These are phyloP conservation scores for Aspergillus sparsus DNA, from an alignment of 495 filamentous ascomycete genomes.

Conservation along the genomic window DNA sequence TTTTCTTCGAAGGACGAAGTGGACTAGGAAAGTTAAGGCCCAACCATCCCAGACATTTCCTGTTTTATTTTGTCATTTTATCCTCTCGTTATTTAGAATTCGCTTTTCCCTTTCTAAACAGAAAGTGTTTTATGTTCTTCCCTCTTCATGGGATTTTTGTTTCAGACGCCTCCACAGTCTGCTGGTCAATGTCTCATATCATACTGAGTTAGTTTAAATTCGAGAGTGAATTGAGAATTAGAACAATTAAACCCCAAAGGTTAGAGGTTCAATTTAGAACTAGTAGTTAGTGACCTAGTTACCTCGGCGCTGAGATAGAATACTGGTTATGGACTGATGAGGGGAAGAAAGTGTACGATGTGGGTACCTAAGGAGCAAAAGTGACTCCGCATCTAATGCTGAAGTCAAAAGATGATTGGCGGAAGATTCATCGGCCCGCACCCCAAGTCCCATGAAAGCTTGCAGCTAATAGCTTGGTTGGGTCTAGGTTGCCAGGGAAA, in stretches of 20 bases:
- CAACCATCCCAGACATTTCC: no score
- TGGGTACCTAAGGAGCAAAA: background rate
- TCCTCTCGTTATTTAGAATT: slow-evolving; percentile 1
- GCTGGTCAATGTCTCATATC: background rate
- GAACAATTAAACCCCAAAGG: no score
- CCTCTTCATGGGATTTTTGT: background rate
- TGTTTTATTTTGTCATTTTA: background rate
- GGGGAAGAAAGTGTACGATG: background rate
- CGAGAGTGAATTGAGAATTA: no score
- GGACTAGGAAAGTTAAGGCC: no score
- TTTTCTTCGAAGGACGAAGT: no score
- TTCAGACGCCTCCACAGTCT: background rate
- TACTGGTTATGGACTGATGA: background rate
- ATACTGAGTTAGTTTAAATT: background rate
- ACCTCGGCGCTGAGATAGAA: no score
- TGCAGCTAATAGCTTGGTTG: slow-evolving; percentile 5
- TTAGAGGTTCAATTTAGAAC: no score
- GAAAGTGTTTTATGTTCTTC: background rate
- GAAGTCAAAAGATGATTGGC: slow-evolving; percentile 2
- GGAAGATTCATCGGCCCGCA: slow-evolving; percentile 32
- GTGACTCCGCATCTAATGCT: background rate
- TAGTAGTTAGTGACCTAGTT: no score
- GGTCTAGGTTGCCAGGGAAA: background rate
- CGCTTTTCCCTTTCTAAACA: background rate
- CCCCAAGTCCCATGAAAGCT: slow-evolving; percentile 18